Conservation (phyloP, 352 stramenopile species). For the Phytophthora podocarpi region DNA sequence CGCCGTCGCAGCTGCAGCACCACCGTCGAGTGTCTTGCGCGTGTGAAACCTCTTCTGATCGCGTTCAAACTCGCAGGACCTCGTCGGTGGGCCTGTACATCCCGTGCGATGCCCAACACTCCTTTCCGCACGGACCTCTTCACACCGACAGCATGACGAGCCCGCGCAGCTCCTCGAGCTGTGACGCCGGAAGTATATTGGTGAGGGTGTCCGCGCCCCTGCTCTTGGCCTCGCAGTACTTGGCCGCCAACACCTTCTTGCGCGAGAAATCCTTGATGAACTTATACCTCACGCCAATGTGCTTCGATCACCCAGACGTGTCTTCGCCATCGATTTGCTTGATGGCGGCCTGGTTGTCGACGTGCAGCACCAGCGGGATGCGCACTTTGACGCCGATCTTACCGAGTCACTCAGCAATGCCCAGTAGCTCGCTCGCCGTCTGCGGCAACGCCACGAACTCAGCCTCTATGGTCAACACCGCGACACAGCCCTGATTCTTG, state of each 20-base stretch:
- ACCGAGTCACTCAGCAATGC: neutral
- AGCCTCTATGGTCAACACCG: neutral
- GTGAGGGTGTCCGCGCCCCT: slow-evolving; percentile 22
- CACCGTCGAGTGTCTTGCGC: too few relatives aligned
- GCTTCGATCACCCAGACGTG: neutral
- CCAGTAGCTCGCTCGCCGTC: slow-evolving; percentile 3
- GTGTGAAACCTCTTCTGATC: too few relatives aligned
- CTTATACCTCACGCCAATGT: slow-evolving; percentile 17
- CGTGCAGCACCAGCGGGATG: neutral
- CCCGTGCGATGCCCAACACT: too few relatives aligned
- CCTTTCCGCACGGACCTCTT: neutral
- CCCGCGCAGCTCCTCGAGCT: neutral
- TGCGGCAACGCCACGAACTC: neutral
- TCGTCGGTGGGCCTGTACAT: too few relatives aligned
- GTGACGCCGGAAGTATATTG: slow-evolving; percentile 7
- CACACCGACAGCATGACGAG: neutral
- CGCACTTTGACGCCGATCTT: neutral
- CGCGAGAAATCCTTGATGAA: slow-evolving; percentile 14
- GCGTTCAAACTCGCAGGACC: too few relatives aligned
- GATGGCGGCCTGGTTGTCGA: slow-evolving; percentile 26
- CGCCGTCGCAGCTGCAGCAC: too few relatives aligned
- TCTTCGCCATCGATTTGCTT: slow-evolving; percentile 14
- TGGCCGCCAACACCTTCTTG: slow-evolving; percentile 1
- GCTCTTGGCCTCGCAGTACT: slow-evolving; percentile 11
- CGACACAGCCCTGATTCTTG: neutral